Evolutionary conservation across 495 filamentous ascomycete genomes (phyloP), one percentile per base, ranked within the genome.

Genomic region (Penicillium nucicola): DNA sequence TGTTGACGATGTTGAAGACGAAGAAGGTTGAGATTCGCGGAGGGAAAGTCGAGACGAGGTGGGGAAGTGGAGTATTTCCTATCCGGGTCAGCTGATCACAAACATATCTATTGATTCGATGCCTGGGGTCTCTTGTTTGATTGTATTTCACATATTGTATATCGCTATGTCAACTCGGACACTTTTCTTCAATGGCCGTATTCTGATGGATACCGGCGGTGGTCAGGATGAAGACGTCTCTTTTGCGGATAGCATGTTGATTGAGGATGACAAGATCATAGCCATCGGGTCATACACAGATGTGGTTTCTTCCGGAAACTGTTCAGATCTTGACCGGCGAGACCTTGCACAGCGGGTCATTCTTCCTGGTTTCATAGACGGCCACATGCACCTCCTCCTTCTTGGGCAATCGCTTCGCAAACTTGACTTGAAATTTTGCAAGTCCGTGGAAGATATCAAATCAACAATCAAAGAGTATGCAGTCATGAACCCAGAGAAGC

Each of bases 281-380:
- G 47, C 47, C 5, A 42, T 33, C 9, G 38, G 37, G 23, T 22
- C 25, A 23, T 19, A 23, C 8, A 13, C 4, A 5, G 53, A 60
- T 38, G 65, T 78, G 50, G 76, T 77, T 18, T 42, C 57, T 28
- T 28, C 25, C 10, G 25, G 42, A 38, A 20, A 49, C 30, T 22
- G 10, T 22, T 12, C 37, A 4, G 11, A 40, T 6, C 9, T 40
- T 3, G 9, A 25, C 5, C 8, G 3, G 1, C 37, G 17, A 4
- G 70, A 80, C 53, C 64, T 83, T 15, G 23, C 55, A 1, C 64
- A 69, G 25, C 64, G 59, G 34, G 73, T 72, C 22, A 54, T 82
- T 7, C 59, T 83, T 19, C 79, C 79, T 1, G 77, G 79, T 10
- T 83, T 83, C 52, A 74, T 83, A 33, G 79, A 83, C 47, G 79